Evolutionary conservation across 352 stramenopile genomes (phyloP).

Genomic region (Globisporangium splendens): DNA sequence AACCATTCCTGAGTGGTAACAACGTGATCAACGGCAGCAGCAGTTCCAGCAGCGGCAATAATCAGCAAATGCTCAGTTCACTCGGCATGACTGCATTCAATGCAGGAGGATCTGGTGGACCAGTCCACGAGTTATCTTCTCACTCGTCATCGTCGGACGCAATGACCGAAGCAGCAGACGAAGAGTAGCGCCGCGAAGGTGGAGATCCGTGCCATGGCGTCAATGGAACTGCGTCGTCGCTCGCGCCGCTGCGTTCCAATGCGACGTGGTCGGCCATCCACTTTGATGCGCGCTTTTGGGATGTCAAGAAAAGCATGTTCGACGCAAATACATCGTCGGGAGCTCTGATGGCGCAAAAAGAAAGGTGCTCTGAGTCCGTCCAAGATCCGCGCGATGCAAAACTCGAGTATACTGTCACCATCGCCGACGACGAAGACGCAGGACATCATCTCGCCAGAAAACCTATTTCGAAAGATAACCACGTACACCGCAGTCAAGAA

Average conservation of each 20-base stretch:
- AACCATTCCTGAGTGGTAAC: slow-evolving; percentile 36
- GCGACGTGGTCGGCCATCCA: slow-evolving; percentile 15
- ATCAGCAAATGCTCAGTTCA: background rate
- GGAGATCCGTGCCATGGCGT: slow-evolving; percentile 1
- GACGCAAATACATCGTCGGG: slow-evolving; percentile 11
- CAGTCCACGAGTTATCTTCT: background rate
- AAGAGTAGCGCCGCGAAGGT: slow-evolving; percentile 17
- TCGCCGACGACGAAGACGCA: slow-evolving; percentile 32
- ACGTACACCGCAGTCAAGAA: slow-evolving; percentile 59
- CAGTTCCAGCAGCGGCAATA: background rate
- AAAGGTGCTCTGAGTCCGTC: slow-evolving; percentile 35
- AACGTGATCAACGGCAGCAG: slow-evolving; percentile 13
- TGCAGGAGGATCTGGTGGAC: background rate
- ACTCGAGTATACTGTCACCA: slow-evolving; percentile 31
- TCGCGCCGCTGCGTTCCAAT: slow-evolving; percentile 2
- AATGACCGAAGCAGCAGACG: slow-evolving; percentile 14
- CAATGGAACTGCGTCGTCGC: slow-evolving; percentile 2
- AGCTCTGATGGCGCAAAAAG: slow-evolving; percentile 29
- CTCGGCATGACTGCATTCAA: background rate
- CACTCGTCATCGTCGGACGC: background rate
- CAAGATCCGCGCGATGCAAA: slow-evolving; percentile 45
- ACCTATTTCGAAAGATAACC: slow-evolving; percentile 62
- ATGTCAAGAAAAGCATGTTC: slow-evolving; percentile 71
- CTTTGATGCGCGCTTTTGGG: slow-evolving; percentile 65
- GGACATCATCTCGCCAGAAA: slow-evolving; percentile 61